Percentiles rank a stretch among this genome's conserved stretches.
Evolutionary conservation across 2,329 filamentous ascomycete species (phyloP).

Genomic region (Colletotrichum salicis): DNA sequence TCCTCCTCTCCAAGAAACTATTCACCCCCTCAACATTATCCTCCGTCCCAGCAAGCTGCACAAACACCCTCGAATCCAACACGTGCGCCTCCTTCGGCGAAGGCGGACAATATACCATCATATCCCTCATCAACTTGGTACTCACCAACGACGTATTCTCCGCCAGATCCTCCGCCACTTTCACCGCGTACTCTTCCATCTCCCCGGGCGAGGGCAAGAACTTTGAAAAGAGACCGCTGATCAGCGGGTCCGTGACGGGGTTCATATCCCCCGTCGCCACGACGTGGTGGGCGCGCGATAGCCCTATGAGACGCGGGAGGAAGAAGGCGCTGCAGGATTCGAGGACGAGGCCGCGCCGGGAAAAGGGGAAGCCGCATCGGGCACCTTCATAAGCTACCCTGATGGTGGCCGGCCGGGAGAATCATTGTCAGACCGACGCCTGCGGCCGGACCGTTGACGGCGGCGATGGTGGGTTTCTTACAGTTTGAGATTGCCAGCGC

Average conservation of each 20-base stretch:
- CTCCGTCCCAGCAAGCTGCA: conserved; percentile 65
- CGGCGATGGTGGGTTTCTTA: conserved; percentile 67
- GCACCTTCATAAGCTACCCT: conserved; percentile 65
- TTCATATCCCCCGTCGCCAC: conserved; percentile 75
- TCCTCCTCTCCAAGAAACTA: conserved; percentile 77
- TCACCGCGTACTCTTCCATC: conserved; percentile 72
- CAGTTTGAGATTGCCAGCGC: conserved; percentile 66
- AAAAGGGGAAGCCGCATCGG: conserved; percentile 80
- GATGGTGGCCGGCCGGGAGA: conserved; percentile 62
- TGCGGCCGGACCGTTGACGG: conserved; percentile 68
- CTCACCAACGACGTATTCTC: background rate
- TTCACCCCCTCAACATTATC: conserved; percentile 75
- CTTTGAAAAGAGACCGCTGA: conserved; percentile 69
- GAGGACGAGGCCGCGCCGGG: conserved; percentile 76
- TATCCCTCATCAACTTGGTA: background rate
- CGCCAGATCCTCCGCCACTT: conserved; percentile 62
- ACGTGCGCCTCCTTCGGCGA: conserved; percentile 76
- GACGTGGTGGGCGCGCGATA: conserved; percentile 70
- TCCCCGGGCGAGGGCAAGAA: conserved; percentile 73
- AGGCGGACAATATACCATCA: conserved; percentile 51
- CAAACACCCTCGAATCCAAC: conserved; percentile 73
- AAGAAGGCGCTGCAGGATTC: conserved; percentile 79
- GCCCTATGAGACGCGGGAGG: conserved; percentile 75
- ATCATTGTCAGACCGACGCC: conserved; percentile 72
- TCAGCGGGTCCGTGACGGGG: conserved; percentile 58